Conservation (phyloP, 2,329 filamentous ascomycete genomes). For the Monilinia laxa region DNA sequence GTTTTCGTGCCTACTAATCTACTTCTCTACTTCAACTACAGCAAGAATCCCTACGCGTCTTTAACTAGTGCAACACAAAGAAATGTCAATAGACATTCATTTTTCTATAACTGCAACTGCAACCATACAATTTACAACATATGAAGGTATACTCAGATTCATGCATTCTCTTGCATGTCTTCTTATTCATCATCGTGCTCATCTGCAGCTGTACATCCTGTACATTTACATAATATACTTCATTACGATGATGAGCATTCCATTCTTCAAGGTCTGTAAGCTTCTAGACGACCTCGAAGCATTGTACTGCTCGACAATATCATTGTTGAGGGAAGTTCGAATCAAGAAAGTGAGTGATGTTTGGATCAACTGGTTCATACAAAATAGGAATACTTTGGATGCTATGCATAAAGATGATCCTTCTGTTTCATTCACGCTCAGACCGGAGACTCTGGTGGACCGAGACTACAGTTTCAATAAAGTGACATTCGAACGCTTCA, state of each 20-base stretch:
- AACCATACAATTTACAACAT: not conserved
- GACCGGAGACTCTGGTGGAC: conserved; percentile 63
- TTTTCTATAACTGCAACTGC: not conserved
- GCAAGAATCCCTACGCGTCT: not conserved
- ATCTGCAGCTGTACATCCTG: conserved; percentile 11
- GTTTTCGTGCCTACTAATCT: conserved; percentile 4
- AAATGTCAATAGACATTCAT: not conserved
- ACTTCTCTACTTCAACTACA: not conserved
- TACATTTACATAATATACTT: conserved; percentile 15
- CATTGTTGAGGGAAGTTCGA: conserved; percentile 40
- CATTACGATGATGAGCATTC: conserved; percentile 52
- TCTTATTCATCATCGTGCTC: conserved; percentile 1
- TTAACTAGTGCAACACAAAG: not conserved
- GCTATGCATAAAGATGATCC: conserved; percentile 35
- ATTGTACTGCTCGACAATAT: conserved; percentile 42
- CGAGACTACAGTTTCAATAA: conserved; percentile 72
- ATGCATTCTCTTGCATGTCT: not conserved
- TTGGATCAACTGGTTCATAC: conserved; percentile 66
- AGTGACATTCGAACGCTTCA: conserved; percentile 60
- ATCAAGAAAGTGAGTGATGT: conserved; percentile 57
- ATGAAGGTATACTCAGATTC: not conserved
- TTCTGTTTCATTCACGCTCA: conserved; percentile 9
- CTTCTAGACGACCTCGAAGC: conserved; percentile 67
- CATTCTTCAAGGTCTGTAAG: conserved; percentile 70
- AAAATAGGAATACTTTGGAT: conserved; percentile 59